A percentile compares a stretch with the other conserved stretches of the same genome.
Evolutionary conservation across 2,329 filamentous ascomycete genomes (phyloP).

Genomic region (Microcyclospora pomicola): DNA sequence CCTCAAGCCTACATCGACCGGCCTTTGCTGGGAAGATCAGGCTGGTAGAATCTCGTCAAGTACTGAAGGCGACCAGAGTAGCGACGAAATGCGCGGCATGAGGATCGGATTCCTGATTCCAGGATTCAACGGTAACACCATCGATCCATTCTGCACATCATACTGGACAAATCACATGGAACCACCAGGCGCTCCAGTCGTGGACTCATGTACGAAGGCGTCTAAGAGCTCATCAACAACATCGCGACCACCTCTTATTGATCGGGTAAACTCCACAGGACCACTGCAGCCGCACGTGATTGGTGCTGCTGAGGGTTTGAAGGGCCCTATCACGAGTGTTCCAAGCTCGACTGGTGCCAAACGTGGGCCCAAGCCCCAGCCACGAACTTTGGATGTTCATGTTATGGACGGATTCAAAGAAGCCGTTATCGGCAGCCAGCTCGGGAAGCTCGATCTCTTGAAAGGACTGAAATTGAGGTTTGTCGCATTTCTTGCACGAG

Average conservation of each 20-base stretch:
- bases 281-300: slow-evolving; percentile 12
- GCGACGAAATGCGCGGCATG: slow-evolving; percentile 14
- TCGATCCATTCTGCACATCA: slow-evolving; percentile 69
- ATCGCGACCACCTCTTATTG: slow-evolving; percentile 28
- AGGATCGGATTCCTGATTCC: slow-evolving; percentile 18
- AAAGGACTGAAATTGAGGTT: slow-evolving; percentile 60
- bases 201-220: slow-evolving; percentile 6
- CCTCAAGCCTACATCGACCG: slow-evolving; percentile 63
- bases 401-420: slow-evolving; percentile 54
- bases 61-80: slow-evolving; percentile 28
- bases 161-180: slow-evolving; percentile 52
- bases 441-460: slow-evolving; percentile 60
- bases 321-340: slow-evolving; percentile 21
- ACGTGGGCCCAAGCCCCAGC: slow-evolving; percentile 21
- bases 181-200: slow-evolving; percentile 6
- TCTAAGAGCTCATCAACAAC: slow-evolving; percentile 8
- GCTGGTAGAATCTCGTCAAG: slow-evolving; percentile 35
- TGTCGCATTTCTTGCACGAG: slow-evolving; percentile 8
- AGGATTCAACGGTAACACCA: slow-evolving; percentile 35
- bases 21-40: slow-evolving; percentile 68
- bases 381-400: slow-evolving; percentile 42
- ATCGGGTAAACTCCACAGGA: slow-evolving; percentile 21
- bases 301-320: slow-evolving; percentile 18
- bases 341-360: slow-evolving; percentile 17
- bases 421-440: slow-evolving; percentile 53